phyloP scores from a whole-genome alignment of 2,329 filamentous ascomycete genomes.

The Mycosphaerella arachidis region DNA sequence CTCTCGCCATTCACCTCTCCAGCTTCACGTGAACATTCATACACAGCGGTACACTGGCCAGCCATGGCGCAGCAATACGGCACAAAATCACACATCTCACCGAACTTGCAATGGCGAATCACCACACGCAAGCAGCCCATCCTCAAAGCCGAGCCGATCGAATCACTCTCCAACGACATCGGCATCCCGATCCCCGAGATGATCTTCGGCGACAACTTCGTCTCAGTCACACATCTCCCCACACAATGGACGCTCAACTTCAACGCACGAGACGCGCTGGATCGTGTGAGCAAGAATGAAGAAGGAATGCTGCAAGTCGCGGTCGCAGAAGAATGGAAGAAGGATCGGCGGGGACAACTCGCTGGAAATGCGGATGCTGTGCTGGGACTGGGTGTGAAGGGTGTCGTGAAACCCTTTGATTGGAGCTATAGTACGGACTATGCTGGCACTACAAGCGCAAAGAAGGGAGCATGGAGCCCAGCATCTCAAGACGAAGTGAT shows the following conservation, averaged over 20 bases:
- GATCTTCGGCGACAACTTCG: slow-evolving; percentile 96
- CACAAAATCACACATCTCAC: slow-evolving; percentile 19
- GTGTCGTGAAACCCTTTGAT: slow-evolving; percentile 93
- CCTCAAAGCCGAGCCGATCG: slow-evolving; percentile 84
- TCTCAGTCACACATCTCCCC: slow-evolving; percentile 67
- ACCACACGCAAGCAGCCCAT: slow-evolving; percentile 88
- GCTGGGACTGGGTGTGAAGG: slow-evolving; percentile 57
- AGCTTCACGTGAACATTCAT: neutral
- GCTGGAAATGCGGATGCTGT: slow-evolving; percentile 57
- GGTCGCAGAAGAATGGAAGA: slow-evolving; percentile 84
- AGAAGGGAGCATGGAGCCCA: slow-evolving; percentile 7
- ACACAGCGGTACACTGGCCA: neutral
- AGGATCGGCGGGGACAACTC: slow-evolving; percentile 44
- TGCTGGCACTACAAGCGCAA: slow-evolving; percentile 57
- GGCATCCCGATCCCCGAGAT: slow-evolving; percentile 92
- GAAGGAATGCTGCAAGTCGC: slow-evolving; percentile 87
- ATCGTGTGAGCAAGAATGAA: slow-evolving; percentile 90
- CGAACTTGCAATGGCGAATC: slow-evolving; percentile 46
- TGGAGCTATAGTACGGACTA: slow-evolving; percentile 96
- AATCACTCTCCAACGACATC: slow-evolving; percentile 71
- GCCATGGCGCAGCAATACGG: slow-evolving; percentile 16
- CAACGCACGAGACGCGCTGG: slow-evolving; percentile 80
- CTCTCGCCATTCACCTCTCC: neutral
- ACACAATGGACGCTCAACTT: slow-evolving; percentile 78
- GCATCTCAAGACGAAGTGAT: slow-evolving; percentile 46